Conservation (phyloP, 495 filamentous ascomycete genomes). For the Alectoria sarmentosa region DNA sequence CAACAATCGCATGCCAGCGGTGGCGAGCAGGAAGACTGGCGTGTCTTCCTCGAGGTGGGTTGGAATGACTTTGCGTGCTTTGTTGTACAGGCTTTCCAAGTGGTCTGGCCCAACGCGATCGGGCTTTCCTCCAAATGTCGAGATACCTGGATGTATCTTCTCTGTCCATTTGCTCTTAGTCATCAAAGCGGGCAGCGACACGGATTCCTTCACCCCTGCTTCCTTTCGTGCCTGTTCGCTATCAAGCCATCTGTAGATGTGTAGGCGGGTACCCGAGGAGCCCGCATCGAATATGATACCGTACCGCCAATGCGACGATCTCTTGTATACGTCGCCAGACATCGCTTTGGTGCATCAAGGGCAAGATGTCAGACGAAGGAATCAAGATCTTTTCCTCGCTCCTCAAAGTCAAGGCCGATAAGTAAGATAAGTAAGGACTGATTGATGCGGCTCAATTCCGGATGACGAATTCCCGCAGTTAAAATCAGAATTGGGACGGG, state of each 20-base stretch:
- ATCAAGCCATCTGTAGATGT: conserved; percentile 90
- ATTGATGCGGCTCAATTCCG: conserved; percentile 10
- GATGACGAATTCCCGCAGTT: not conserved
- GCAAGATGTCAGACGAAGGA: not conserved
- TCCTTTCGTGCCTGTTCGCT: conserved; percentile 57
- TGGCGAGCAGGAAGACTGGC: conserved; percentile 90
- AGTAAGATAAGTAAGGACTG: too few relatives aligned
- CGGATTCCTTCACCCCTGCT: conserved; percentile 52
- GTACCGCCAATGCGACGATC: conserved; percentile 41
- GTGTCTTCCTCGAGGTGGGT: conserved; percentile 69
- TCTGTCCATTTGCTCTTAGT: conserved; percentile 86
- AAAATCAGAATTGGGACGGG: not conserved
- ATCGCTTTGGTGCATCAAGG: conserved; percentile 7
- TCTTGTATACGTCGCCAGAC: conserved; percentile 6
- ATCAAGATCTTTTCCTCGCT: too few relatives aligned
- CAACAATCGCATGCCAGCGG: conserved; percentile 94
- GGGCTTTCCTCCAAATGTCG: conserved; percentile 75
- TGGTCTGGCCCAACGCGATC: conserved; percentile 74
- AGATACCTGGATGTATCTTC: conserved; percentile 89
- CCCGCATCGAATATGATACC: conserved; percentile 64
- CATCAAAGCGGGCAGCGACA: conserved; percentile 66
- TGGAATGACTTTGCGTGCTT: conserved; percentile 79
- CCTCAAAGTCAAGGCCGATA: conserved; percentile 11
- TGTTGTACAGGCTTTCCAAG: conserved; percentile 68
- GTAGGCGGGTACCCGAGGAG: conserved; percentile 79